These are phyloP conservation scores for Plectosphaerella cucumerina DNA, from an alignment of 2,329 filamentous ascomycete species.

Conservation along the genomic window DNA sequence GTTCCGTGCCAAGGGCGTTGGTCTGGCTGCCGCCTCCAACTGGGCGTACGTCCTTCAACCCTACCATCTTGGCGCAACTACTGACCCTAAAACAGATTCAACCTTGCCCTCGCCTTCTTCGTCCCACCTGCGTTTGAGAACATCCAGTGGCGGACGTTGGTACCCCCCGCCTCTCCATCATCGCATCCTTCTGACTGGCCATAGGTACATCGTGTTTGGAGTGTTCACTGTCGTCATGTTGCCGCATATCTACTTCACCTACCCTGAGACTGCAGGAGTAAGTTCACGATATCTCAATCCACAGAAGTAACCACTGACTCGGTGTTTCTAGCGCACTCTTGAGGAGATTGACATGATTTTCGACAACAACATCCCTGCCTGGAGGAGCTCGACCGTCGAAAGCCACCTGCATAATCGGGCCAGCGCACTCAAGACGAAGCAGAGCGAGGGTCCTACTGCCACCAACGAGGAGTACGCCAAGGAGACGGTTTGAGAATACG, in stretches of 20 bases:
- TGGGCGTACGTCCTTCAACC: conserved; percentile 25
- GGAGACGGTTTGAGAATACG: no score
- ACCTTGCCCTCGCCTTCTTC: conserved; percentile 45
- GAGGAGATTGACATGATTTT: conserved; percentile 3
- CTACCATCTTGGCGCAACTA: neutral
- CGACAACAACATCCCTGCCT: conserved; percentile 1
- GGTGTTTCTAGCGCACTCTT: neutral
- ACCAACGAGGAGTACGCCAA: neutral
- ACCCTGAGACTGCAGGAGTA: neutral
- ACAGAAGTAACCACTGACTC: neutral
- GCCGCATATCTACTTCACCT: neutral
- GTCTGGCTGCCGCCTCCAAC: conserved; percentile 45
- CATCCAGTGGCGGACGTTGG: neutral
- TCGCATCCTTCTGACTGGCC: neutral
- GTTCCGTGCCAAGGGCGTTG: conserved; percentile 49
- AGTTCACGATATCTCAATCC: neutral
- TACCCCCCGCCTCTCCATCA: neutral
- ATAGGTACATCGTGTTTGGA: neutral
- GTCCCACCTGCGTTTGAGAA: conserved; percentile 28
- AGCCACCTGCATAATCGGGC: neutral
- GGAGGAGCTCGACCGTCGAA: neutral
- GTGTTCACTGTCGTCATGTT: neutral
- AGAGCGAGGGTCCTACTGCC: neutral
- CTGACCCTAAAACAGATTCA: conserved; percentile 24
- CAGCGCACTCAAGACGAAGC: neutral